Evolutionary conservation across 176 grass and related monocot genomes (phyloP), one percentile per base, ranked within the genome.

Genomic region (Phoenix roebelenii): DNA sequence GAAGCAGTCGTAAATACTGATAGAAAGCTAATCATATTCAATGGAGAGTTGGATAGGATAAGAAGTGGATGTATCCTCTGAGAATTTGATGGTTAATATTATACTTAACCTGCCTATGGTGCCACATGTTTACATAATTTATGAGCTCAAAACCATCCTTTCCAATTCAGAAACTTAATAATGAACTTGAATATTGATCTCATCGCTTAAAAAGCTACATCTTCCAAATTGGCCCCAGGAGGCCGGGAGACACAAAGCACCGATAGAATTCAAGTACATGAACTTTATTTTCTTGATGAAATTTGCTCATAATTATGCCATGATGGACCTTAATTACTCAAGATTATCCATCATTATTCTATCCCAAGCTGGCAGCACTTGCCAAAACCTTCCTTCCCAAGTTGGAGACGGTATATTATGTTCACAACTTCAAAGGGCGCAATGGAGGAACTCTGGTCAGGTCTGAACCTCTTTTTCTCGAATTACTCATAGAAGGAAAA

Each of bases 321-420:
- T 44, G 9, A 1, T 44, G 35, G 7, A 44, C 68, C 79, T 96
- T 87, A 55, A 87, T 71, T 60, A 68, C n/a, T 55, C 0, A 76
- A 90, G 93, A 97, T 80, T 97, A 97, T 67, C 93, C 87, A 19
- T 74, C 87, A 18, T 97, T 97, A 74, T 97, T 97, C 80, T 97
- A 97, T 53, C 92, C 92, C 15, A 97, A 91, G 71, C 68, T 97
- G 69, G 92, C 61, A 7, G 84, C 57, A 44, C 84, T 97, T 64
- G 49, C 87, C 56, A 80, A 91, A 58, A 80, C 86, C 22, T 88
- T 97, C 73, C 80, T 97, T 72, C 92, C 87, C 0, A 97, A 91
- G 66, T 49, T 97, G 75, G 92, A 97, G 60, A 91, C 92, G 17
- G 73, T 97, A 52, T 97, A 91, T 59, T 91, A 97, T 74, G 80